phyloP scores from a whole-genome alignment of 176 grass and related monocot species.

The Puccinellia tenuiflora region DNA sequence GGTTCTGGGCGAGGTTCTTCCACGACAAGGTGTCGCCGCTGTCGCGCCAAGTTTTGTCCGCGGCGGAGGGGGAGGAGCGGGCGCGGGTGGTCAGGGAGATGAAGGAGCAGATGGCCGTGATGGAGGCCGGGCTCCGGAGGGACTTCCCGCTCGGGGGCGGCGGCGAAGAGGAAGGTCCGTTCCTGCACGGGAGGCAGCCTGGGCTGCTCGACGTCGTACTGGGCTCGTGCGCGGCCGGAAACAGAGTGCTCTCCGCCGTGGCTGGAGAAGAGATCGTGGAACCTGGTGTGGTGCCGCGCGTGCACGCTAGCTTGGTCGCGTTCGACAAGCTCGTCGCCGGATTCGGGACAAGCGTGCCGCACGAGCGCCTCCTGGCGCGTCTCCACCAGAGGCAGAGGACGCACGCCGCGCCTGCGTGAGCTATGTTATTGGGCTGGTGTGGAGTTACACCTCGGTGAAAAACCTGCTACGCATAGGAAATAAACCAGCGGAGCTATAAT shows the following conservation, averaged over 20 bases:
- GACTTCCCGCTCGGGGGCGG: not conserved
- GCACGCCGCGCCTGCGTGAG: too few species aligned
- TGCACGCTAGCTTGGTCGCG: constrained; percentile 19
- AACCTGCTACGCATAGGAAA: too few species aligned
- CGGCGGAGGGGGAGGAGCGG: not conserved
- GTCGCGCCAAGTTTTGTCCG: not conserved
- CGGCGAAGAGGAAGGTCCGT: not conserved
- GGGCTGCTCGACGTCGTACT: constrained; percentile 33
- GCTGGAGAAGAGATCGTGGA: constrained; percentile 24
- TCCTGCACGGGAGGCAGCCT: constrained; percentile 26
- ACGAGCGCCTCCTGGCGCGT: constrained; percentile 16
- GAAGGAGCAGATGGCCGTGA: not conserved
- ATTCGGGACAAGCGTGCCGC: constrained; percentile 15
- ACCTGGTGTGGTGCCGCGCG: not conserved
- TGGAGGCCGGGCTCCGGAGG: constrained; percentile 18
- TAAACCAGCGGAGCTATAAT: too few species aligned
- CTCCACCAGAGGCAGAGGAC: constrained; percentile 10
- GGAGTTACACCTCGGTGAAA: too few species aligned
- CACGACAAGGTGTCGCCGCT: constrained; percentile 34
- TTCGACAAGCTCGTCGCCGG: constrained; percentile 5
- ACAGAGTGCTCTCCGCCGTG: constrained; percentile 1
- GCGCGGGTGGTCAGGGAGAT: constrained; percentile 13
- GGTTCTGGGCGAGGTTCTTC: constrained; percentile 59
- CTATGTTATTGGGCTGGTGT: not conserved
- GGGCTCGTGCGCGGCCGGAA: constrained; percentile 13